Conservation (phyloP, 2,329 filamentous ascomycete species). For the Fusarium sp. region DNA sequence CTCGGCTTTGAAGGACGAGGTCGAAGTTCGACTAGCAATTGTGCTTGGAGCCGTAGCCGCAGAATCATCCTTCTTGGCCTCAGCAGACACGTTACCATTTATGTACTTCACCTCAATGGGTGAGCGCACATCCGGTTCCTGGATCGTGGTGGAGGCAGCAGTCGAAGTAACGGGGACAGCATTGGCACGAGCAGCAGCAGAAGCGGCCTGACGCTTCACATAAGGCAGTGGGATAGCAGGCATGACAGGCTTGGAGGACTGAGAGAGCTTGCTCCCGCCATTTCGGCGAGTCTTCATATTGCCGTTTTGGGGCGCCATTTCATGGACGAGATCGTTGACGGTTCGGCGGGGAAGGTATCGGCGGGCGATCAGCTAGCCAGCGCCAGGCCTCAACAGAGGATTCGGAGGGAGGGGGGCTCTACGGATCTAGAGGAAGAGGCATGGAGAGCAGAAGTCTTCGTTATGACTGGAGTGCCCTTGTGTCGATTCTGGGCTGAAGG, state of each 20-base stretch:
- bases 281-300: slow-evolving; percentile 46
- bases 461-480: slow-evolving; percentile 19
- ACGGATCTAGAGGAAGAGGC: slow-evolving; percentile 47
- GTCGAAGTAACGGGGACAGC: slow-evolving; percentile 19
- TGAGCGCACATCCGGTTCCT: slow-evolving; percentile 7
- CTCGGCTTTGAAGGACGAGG: slow-evolving; percentile 20
- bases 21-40: slow-evolving; percentile 13
- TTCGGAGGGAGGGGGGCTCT: slow-evolving; percentile 40
- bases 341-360: slow-evolving; percentile 37
- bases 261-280: slow-evolving; percentile 43
- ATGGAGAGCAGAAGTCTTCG: slow-evolving; percentile 42
- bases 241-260: slow-evolving; percentile 47
- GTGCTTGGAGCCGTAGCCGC: slow-evolving; percentile 9
- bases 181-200: slow-evolving; percentile 44
- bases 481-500: slow-evolving; percentile 19
- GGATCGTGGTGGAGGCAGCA: slow-evolving; percentile 11
- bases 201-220: slow-evolving; percentile 51
- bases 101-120: slow-evolving; percentile 32
- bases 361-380: slow-evolving; percentile 36
- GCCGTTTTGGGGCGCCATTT: slow-evolving; percentile 49
- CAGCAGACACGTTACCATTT: slow-evolving; percentile 25
- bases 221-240: slow-evolving; percentile 53
- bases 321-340: slow-evolving; percentile 30
- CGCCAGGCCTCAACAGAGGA: slow-evolving; percentile 39
- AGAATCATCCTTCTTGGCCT: slow-evolving; percentile 7